Conservation (phyloP, 768 basidiomycete species). For the Rhizopogon rudus region DNA sequence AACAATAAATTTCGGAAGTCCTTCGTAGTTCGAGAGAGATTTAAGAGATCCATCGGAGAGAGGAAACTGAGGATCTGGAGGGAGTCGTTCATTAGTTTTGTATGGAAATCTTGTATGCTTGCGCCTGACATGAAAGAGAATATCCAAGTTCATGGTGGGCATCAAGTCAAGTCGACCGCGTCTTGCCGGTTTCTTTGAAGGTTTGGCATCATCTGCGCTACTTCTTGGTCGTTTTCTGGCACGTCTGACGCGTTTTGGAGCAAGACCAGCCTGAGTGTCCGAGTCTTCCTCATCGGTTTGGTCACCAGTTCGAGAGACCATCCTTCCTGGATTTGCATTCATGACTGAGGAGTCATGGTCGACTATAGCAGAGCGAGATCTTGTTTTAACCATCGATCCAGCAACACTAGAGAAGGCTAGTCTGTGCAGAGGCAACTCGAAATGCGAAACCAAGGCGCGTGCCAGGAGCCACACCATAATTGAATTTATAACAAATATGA, state of each 20-base stretch:
- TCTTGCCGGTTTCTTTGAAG: background rate
- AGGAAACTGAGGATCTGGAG: constrained; percentile 34
- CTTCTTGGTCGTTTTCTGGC: background rate
- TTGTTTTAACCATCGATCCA: background rate
- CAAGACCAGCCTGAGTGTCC: background rate
- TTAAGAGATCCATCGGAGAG: constrained; percentile 36
- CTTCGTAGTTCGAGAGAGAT: constrained; percentile 33
- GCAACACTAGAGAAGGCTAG: background rate
- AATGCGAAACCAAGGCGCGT: too few species aligned
- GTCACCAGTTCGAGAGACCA: background rate
- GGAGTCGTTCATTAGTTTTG: background rate
- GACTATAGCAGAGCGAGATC: background rate
- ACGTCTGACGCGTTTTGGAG: background rate
- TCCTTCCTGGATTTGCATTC: background rate
- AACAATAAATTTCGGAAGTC: constrained; percentile 30
- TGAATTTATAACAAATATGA: too few species aligned
- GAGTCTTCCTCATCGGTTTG: background rate
- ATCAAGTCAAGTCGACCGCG: constrained; percentile 14
- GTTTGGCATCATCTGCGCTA: background rate
- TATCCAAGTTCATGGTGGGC: constrained; percentile 22
- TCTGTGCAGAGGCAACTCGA: background rate
- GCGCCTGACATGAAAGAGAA: constrained; percentile 4
- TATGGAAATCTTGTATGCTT: background rate
- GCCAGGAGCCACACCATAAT: too few species aligned
- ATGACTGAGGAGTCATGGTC: background rate